Base-by-base conservation (phyloP, 202 grass and related monocot genomes). In the Elaeis oleifera region DNA sequence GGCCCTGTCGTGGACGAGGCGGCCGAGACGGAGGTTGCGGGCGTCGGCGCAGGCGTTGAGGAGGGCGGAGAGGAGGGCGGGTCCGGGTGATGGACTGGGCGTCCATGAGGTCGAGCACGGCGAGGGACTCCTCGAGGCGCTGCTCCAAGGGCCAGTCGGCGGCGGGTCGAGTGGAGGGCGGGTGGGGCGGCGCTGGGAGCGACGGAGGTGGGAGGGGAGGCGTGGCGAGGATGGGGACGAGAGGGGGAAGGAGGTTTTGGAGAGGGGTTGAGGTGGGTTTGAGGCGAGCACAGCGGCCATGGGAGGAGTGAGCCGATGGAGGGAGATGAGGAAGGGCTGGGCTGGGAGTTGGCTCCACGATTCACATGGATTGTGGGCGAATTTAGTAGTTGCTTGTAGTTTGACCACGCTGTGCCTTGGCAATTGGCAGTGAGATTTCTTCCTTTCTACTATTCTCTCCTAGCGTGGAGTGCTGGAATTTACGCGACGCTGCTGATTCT, bases 101-200 rank as follows among this genome's bases (percentile, higher is more conserved):
- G 19, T 68, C 65, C 65, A 68, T 68, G 65, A 63, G 70, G 50
- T 72, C 70, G 26, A 72, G 70, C 26, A 72, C 39, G 58, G 59
- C n/a, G 16, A 72, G 50, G 5, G 70, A 72, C 58, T 53, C 70
- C 1, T 50, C 23, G 50, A 62, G 54, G 50, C 70, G 70, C 27
- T 44, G 70, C 50, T 72, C 70, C 18, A 55, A 50, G 18, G 70
- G 24, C 58, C 49, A 72, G 19, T 68, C 51, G 65, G 65, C 1
- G 5, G 51, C 16, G 18, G 17, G 26, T 9, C 26, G 50, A 25
- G 19, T 17, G 13, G 61, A 23, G 9, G 14, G 16, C 3, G 50
- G 13, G 25, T 19, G 49, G 58, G 49, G 14, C 16, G 70, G 49
- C 5, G 15, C 24, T 11, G 25, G 39, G 18, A 49, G 50, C 4